Percentiles rank a stretch among this genome's conserved stretches.
Conservation (phyloP, 129 eudicot genomes). For the Oenanthe sinensis region DNA sequence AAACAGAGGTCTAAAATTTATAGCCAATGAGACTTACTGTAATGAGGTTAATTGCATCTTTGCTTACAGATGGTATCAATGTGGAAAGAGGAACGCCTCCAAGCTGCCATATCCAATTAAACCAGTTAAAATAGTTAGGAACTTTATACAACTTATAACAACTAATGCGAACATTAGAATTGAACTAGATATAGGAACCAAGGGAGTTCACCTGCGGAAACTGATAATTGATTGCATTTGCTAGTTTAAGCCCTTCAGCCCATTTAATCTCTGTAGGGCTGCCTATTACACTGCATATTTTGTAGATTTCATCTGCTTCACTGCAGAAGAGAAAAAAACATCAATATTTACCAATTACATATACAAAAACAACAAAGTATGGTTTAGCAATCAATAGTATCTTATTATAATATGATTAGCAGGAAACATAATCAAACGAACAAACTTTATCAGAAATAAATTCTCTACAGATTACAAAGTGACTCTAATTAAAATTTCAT, state of each 20-base stretch:
- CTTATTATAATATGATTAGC: neutral
- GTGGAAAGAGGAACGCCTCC: constrained; percentile 67
- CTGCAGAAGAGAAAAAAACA: constrained; percentile 34
- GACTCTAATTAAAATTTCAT: neutral
- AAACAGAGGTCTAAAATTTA: neutral
- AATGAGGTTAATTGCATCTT: constrained; percentile 75
- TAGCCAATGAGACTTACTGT: constrained; percentile 32
- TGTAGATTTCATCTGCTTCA: constrained; percentile 93
- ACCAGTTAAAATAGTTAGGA: neutral
- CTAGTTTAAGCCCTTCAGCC: constrained; percentile 76
- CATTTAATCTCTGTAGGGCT: constrained; percentile 61
- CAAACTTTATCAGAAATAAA: neutral
- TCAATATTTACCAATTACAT: neutral
- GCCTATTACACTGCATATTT: constrained; percentile 85
- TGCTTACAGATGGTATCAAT: constrained; percentile 78
- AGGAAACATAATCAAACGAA: neutral
- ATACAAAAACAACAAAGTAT: neutral
- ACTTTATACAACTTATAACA: neutral
- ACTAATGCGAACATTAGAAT: neutral
- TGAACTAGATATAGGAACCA: neutral
- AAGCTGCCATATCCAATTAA: constrained; percentile 36
- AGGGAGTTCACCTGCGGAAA: constrained; percentile 58
- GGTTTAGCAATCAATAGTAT: neutral
- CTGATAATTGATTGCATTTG: constrained; percentile 64
- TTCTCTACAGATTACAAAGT: neutral